Evolutionary conservation across 352 stramenopile species (phyloP).

Genomic region (Pythium chondricola): DNA sequence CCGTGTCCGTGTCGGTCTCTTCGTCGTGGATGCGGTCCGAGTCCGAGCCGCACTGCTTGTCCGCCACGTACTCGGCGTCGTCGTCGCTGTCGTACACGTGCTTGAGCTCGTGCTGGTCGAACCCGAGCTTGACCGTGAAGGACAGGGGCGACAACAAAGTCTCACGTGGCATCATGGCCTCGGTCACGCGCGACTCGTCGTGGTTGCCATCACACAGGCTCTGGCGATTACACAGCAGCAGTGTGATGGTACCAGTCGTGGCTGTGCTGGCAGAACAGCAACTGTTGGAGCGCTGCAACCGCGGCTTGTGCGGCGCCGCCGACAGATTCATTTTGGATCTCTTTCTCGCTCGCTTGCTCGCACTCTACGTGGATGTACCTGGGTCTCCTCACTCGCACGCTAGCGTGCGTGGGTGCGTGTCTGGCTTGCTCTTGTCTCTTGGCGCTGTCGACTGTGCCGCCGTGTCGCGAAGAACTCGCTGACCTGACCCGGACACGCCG

Average conservation of each 20-base stretch:
- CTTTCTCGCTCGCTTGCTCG: neutral
- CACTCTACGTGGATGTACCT: neutral
- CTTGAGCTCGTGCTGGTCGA: neutral
- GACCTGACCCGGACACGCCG: too few species aligned
- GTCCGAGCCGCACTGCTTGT: constrained; percentile 5
- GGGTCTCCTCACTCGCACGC: neutral
- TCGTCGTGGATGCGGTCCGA: constrained; percentile 1
- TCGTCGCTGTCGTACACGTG: constrained; percentile 19
- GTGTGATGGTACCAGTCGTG: too few species aligned
- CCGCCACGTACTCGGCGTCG: neutral
- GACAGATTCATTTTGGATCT: too few species aligned
- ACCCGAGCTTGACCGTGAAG: constrained; percentile 1
- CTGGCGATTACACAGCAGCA: neutral
- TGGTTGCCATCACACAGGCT: neutral
- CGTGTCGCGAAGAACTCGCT: too few species aligned
- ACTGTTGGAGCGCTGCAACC: constrained; percentile 12
- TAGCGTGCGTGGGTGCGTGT: constrained; percentile 1
- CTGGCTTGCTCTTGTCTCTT: too few species aligned
- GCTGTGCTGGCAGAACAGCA: too few species aligned
- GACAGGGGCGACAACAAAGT: neutral
- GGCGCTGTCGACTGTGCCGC: too few species aligned
- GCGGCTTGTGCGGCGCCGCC: constrained; percentile 1
- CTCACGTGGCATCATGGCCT: neutral
- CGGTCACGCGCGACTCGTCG: neutral
- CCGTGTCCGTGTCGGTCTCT: constrained; percentile 14